These are phyloP conservation scores for Colletotrichum sp. DNA, from an alignment of 2,329 filamentous ascomycete genomes.

Conservation along the genomic window DNA sequence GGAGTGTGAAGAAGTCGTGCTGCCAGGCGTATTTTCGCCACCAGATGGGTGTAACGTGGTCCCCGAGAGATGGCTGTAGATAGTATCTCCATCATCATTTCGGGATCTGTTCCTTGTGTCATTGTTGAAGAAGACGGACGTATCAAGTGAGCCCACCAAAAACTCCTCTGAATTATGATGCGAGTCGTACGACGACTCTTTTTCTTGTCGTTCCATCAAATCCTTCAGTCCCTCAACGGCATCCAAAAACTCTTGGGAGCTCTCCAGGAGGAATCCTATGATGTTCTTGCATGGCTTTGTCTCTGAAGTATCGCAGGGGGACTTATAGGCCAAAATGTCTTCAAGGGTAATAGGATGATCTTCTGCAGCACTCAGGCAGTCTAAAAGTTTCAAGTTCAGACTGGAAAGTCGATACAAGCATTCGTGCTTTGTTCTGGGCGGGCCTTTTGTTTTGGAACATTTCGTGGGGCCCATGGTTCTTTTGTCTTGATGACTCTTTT, in stretches of 20 bases:
- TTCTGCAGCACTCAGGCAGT: not conserved
- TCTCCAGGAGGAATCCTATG: not conserved
- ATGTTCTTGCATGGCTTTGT: not conserved
- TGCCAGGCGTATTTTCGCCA: not conserved
- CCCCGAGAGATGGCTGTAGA: not conserved
- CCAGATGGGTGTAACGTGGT: not conserved
- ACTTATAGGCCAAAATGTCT: not conserved
- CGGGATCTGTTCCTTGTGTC: rapidly evolving
- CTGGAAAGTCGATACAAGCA: not conserved
- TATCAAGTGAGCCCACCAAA: not conserved
- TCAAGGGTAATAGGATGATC: not conserved
- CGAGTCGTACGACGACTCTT: not conserved
- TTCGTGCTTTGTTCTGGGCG: not conserved
- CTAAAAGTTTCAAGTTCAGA: not conserved
- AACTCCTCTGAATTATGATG: not conserved
- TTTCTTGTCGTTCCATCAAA: not conserved
- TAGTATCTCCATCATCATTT: not conserved
- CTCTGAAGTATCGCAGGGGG: not conserved
- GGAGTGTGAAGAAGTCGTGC: not conserved
- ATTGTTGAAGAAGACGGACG: not conserved
- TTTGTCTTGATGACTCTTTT: not conserved
- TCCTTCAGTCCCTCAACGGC: not conserved
- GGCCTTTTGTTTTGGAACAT: not conserved
- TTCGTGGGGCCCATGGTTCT: rapidly evolving
- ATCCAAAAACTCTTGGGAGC: not conserved